Base-by-base conservation (phyloP, 2,329 filamentous ascomycete species). In the Fusarium sp. region DNA sequence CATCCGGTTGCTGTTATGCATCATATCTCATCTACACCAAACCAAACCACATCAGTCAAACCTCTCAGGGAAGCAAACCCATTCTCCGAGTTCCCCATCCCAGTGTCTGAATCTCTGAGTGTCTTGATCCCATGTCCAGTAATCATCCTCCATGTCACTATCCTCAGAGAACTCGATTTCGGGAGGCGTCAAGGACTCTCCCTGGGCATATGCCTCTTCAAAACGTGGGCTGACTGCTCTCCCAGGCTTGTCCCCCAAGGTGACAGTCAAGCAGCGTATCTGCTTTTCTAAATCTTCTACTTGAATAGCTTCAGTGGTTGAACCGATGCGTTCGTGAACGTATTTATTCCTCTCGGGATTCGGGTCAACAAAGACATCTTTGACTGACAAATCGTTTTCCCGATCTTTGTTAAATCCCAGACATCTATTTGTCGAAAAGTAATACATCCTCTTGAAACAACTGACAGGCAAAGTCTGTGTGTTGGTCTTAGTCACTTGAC, bases 31-130 rank as follows among this genome's bases (percentile, higher is more conserved):
- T 17, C n/a, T 41, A 17, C 35, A 44, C n/a, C 40, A 26, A 7
- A 20, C 48, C 15, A 45, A 49, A 20, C 20, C 20, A 13, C 17
- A 45, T 72, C 45, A 74, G 49, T 74, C 70, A 46, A 74, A 74
- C n/a, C 45, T 55, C 51, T 72, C 70, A 4, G 72, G 72, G 28
- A 66, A 75, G 37, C 63, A 70, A 9, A 74, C 47, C 65, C 68
- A 72, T n/a, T 60, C 62, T 35, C 44, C 35, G 39, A 67, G 54
- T 22, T 74, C 63, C 14, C 60, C 60, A 17, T 74, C 71, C 72
- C 67, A 74, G 26, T 74, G 72, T 5, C 57, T 63, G 48, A 72
- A 74, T 26, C 55, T 59, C 32, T 68, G 44, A 15, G 47, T 48
- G 0, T 49, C 20, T 40, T 59, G 52, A 30, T 74, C 56, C 71